Evolutionary conservation across 176 grass and related monocot genomes (phyloP).

Genomic region (Oryza brachyantha): DNA sequence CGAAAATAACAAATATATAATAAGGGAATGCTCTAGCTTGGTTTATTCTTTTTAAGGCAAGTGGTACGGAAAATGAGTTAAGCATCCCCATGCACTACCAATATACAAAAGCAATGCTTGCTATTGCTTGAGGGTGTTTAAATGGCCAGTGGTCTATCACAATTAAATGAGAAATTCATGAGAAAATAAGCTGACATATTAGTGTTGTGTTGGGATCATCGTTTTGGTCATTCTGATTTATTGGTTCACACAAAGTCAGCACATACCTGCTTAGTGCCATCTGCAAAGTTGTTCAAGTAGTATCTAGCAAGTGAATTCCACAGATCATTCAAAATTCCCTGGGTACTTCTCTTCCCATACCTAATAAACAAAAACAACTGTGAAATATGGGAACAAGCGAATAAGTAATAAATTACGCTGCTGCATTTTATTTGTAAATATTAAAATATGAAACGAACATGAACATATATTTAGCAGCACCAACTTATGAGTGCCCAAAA

Average conservation of each 20-base stretch:
- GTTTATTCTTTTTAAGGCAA: background rate
- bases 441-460: constrained; percentile 10
- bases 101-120: background rate
- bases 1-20: constrained; percentile 34
- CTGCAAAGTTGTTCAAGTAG: constrained; percentile 93
- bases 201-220: background rate
- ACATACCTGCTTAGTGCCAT: constrained; percentile 91
- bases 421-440: constrained; percentile 12
- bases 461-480: background rate
- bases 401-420: constrained; percentile 1
- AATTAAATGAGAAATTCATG: background rate
- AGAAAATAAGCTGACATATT: background rate
- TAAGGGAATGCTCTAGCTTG: background rate
- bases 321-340: constrained; percentile 84
- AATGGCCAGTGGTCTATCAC: background rate
- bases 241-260: background rate
- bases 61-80: background rate
- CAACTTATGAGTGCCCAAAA: background rate
- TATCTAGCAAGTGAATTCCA: constrained; percentile 81
- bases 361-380: constrained; percentile 38
- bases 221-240: background rate
- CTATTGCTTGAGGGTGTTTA: background rate
- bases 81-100: background rate
- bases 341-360: constrained; percentile 69
- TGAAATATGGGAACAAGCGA: background rate